Conservation (phyloP, 305 asterid species). For the Fraxinus greggii region DNA sequence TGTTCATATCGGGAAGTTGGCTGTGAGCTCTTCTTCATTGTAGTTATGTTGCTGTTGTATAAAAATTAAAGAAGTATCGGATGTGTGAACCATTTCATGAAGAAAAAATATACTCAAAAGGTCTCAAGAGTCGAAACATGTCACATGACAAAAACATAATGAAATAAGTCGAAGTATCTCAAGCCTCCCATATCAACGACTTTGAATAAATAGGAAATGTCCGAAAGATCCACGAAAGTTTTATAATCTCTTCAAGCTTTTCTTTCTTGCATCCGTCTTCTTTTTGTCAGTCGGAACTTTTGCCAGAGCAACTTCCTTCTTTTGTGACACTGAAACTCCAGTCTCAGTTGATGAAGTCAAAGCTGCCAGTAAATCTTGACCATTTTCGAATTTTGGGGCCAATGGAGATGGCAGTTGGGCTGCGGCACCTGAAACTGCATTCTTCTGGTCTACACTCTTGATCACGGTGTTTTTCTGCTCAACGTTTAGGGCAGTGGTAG, state of each 20-base stretch:
- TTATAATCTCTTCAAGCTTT: conserved; percentile 48
- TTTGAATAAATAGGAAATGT: not conserved
- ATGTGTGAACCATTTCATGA: not conserved
- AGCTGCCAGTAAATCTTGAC: conserved; percentile 19
- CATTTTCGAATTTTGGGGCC: conserved; percentile 32
- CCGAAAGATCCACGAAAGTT: not conserved
- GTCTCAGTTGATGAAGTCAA: conserved; percentile 25
- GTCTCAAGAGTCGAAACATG: not conserved
- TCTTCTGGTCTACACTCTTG: conserved; percentile 56
- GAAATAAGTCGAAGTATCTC: not conserved
- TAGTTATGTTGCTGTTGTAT: not conserved
- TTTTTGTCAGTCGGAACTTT: conserved; percentile 39
- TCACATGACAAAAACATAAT: not conserved
- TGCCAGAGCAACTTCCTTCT: conserved; percentile 31
- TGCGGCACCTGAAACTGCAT: conserved; percentile 32
- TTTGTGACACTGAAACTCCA: conserved; percentile 29
- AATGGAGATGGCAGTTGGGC: conserved; percentile 23
- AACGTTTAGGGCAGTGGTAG: conserved; percentile 57
- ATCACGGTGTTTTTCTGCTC: conserved; percentile 59
- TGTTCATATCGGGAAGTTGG: not conserved
- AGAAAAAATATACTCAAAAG: not conserved
- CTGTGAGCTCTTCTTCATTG: not conserved
- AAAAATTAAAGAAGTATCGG: not conserved
- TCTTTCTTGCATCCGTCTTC: conserved; percentile 51
- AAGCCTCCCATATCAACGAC: not conserved